Conservation (phyloP, 2,329 filamentous ascomycete genomes). For the Venturia aucupariae region DNA sequence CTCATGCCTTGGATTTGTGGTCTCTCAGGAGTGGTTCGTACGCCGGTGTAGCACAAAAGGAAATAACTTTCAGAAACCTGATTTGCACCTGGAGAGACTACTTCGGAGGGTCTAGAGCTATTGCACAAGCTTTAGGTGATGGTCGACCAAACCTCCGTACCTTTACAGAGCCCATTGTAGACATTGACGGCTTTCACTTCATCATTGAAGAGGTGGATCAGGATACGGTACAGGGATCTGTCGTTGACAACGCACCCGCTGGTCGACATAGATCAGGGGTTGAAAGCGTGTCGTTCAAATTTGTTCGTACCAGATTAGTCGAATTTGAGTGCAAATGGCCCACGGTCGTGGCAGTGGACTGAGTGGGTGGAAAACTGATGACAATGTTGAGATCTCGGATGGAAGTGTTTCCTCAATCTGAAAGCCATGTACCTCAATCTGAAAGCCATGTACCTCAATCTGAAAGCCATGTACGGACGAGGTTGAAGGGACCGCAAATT, state of each 20-base stretch:
- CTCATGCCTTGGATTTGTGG: too few species aligned
- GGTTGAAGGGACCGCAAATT: too few species aligned
- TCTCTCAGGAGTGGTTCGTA: too few species aligned
- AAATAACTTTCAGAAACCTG: neutral
- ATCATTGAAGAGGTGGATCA: neutral
- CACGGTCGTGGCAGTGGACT: neutral
- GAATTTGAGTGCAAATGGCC: neutral
- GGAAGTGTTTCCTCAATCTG: too few species aligned
- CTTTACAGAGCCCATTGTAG: neutral
- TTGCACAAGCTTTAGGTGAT: neutral
- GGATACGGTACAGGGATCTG: neutral
- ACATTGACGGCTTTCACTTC: neutral
- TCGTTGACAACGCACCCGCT: neutral
- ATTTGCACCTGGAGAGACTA: neutral
- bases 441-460: too few species aligned
- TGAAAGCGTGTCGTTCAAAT: neutral
- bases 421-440: too few species aligned
- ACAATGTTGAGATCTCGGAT: too few species aligned
- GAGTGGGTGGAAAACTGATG: too few species aligned
- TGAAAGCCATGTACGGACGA: too few species aligned
- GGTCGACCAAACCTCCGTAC: neutral
- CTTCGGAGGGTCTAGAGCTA: neutral
- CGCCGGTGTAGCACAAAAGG: too few species aligned
- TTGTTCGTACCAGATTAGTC: neutral
- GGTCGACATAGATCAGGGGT: neutral